A percentile compares a stretch with the other conserved stretches of the same genome.
Evolutionary conservation across 2,329 filamentous ascomycete species (phyloP).

Genomic region (Aureobasidium sp.): DNA sequence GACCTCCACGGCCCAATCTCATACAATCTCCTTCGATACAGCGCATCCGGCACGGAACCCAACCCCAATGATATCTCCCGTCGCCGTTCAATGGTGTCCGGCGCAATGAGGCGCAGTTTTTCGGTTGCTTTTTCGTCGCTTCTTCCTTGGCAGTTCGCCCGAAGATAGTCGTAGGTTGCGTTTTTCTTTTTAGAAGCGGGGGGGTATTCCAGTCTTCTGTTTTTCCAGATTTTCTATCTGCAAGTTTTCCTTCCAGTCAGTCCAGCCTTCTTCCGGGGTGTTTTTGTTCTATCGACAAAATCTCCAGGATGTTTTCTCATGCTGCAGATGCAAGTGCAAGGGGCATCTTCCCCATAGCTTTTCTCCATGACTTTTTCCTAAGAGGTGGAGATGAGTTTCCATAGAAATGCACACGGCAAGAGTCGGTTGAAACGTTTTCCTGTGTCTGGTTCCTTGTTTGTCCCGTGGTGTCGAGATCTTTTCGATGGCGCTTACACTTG

Average conservation of each 20-base stretch:
- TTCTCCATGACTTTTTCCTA: neutral
- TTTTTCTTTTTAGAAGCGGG: constrained; percentile 7
- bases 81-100: constrained; percentile 8
- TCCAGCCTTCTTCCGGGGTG: neutral
- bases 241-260: neutral
- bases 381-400: neutral
- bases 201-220: constrained; percentile 1
- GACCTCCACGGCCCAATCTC: neutral
- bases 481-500: neutral
- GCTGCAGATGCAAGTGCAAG: neutral
- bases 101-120: constrained; percentile 12
- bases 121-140: constrained; percentile 1
- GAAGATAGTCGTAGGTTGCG: constrained; percentile 9
- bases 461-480: neutral
- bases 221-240: neutral
- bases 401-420: constrained; percentile 7
- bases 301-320: neutral
- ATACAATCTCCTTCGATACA: constrained; percentile 6
- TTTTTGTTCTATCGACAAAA: neutral
- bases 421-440: constrained; percentile 1
- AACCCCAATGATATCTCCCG: constrained; percentile 2
- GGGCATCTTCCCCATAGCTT: neutral
- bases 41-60: constrained; percentile 11
- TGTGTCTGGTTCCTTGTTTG: neutral
- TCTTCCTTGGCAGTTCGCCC: neutral